Conservation (phyloP, 371 early-diverging fungal genomes). For the Mortierella sp. region DNA sequence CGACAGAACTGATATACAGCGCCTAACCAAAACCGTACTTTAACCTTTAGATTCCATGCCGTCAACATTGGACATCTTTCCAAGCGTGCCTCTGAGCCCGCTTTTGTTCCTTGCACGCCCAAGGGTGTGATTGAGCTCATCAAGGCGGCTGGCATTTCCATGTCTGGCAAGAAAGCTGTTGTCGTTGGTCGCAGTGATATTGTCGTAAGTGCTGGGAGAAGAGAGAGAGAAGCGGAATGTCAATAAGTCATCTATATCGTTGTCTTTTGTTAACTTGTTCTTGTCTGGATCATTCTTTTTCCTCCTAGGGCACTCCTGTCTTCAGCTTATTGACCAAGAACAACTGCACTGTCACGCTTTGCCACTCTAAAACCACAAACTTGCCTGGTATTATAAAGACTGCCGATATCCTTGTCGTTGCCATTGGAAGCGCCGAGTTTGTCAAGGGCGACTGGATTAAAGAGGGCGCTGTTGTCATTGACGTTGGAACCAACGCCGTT, state of each 20-base stretch:
- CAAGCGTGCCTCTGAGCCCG: slow-evolving; percentile 81
- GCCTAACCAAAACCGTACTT: no score
- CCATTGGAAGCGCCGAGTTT: slow-evolving; percentile 84
- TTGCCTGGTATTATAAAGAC: slow-evolving; percentile 74
- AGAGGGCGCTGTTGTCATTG: slow-evolving; percentile 92
- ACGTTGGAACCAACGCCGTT: slow-evolving; percentile 94
- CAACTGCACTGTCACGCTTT: slow-evolving; percentile 93
- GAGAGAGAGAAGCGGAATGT: no score
- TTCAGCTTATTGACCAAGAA: slow-evolving; percentile 81
- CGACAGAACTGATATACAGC: no score
- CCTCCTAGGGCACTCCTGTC: slow-evolving; percentile 82
- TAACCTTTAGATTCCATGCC: slow-evolving; percentile 80
- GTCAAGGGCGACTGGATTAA: slow-evolving; percentile 94
- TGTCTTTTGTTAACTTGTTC: background rate
- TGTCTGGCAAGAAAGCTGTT: slow-evolving; percentile 88
- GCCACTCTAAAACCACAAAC: slow-evolving; percentile 87
- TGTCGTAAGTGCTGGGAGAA: slow-evolving; percentile 63
- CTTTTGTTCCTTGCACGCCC: slow-evolving; percentile 95
- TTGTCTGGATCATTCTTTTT: background rate
- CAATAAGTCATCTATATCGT: no score
- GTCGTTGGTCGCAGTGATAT: slow-evolving; percentile 96
- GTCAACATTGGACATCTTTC: slow-evolving; percentile 91
- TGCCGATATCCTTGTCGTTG: slow-evolving; percentile 93
- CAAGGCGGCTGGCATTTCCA: slow-evolving; percentile 68
- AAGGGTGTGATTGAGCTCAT: slow-evolving; percentile 91